These are phyloP conservation scores for Fusarium sacchari DNA, from an alignment of 2,329 filamentous ascomycete species.

Conservation along the genomic window DNA sequence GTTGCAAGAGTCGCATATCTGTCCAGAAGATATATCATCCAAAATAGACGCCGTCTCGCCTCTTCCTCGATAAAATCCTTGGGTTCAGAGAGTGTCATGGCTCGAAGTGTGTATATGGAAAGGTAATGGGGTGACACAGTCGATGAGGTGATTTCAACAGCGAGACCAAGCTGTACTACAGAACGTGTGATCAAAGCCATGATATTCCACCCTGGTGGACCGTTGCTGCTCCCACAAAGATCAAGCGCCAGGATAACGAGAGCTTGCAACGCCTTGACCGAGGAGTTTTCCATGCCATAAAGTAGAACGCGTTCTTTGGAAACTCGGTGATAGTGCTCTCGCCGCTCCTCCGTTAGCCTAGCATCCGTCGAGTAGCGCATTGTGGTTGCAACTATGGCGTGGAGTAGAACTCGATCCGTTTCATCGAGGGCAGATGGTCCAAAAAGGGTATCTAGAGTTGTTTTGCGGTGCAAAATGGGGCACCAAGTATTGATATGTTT, in stretches of 20 bases:
- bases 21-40: constrained; percentile 93
- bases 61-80: constrained; percentile 92
- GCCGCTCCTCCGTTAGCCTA: constrained; percentile 76
- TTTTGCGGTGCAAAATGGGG: constrained; percentile 86
- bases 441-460: constrained; percentile 84
- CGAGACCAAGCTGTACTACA: constrained; percentile 86
- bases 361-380: constrained; percentile 83
- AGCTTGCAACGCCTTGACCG: constrained; percentile 87
- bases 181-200: constrained; percentile 89
- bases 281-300: constrained; percentile 89
- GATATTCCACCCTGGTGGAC: constrained; percentile 91
- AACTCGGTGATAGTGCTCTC: constrained; percentile 78
- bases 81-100: constrained; percentile 84
- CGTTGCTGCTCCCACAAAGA: constrained; percentile 86
- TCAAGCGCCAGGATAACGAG: constrained; percentile 88
- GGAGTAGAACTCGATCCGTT: constrained; percentile 82
- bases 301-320: constrained; percentile 89
- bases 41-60: constrained; percentile 84
- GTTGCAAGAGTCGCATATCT: constrained; percentile 91
- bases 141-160: constrained; percentile 83
- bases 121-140: constrained; percentile 81
- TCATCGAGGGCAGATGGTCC: constrained; percentile 80
- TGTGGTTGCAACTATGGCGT: constrained; percentile 89
- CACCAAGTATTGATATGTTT: constrained; percentile 87
- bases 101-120: constrained; percentile 89